Conservation (phyloP, 176 grass and related monocot species). For the bread wheat (Triticum aestivum) region IWGSC_CS_RefSeq_v2.1 NC_057806.1:477241893-477242392, state of each 20-base stretch:
- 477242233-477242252: conserved; percentile 83
- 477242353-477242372: not conserved
- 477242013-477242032: conserved; percentile 83
- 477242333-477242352: not conserved
- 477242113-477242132: conserved; percentile 24
- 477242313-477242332: conserved; percentile 35
- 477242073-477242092: conserved; percentile 74
- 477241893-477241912: conserved; percentile 76
- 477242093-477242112: conserved; percentile 45
- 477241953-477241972: conserved; percentile 89
- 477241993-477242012: conserved; percentile 75
- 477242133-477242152: not conserved
- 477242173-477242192: conserved; percentile 73
- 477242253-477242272: conserved; percentile 84
- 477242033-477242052: conserved; percentile 75
- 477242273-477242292: conserved; percentile 84
- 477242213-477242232: conserved; percentile 97
- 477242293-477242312: conserved; percentile 75
- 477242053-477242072: conserved; percentile 87
- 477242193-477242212: conserved; percentile 62
- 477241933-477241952: conserved; percentile 88
- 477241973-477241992: conserved; percentile 71
- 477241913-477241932: conserved; percentile 88
- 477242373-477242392: not conserved
- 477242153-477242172: conserved; percentile 28